Evolutionary conservation across 106 monocot species (phyloP), one percentile per base, ranked within the genome.

Genomic region (Triglochin maritima): DNA sequence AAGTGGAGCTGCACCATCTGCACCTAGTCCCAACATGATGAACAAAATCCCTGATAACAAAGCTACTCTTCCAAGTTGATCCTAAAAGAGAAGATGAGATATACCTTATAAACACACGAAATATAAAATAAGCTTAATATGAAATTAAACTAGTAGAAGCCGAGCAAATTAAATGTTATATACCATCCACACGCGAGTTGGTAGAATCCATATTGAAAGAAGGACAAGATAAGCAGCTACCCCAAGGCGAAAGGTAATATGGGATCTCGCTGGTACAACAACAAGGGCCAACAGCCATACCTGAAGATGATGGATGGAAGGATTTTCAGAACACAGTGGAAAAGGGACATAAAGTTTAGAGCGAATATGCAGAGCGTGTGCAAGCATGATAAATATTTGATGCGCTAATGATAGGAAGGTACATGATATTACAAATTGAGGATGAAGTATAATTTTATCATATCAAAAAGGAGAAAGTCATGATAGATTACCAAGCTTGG

Each of bases 221-320:
- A 92, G 55, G 50, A 80, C 68, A 45, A 98, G 88, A 69, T 82
- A 98, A n/a, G 73, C 12, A 60, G 92, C 92, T 54, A 98, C 66
- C 57, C 86, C 98, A 75, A 86, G 11, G 17, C 92, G 88, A 85
- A 98, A 79, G 74, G 75, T 82, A 42, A 98, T 82, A 62, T 86
- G 77, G 71, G 98, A 98, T 62, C 98, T 88, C 65, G 98, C 92
- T 49, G 98, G 98, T 74, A 98, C 73, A 66, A 88, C 44, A 64
- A 98, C 98, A 78, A 98, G 84, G 66, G 75, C 84, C 69, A 98
- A 79, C 47, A 98, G 79, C 98, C 98, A 98, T 3, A 89, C 82
- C 96, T 96, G 79, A 62, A 80, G 63, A 64, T 15, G 15, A 45
- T 29, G 51, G 46, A 29, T 53, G 44, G 55, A 71, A 70, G 47